These are phyloP conservation scores for Venturiaceae sp. DNA, from an alignment of 2,329 filamentous ascomycete species.

Conservation along the genomic window DNA sequence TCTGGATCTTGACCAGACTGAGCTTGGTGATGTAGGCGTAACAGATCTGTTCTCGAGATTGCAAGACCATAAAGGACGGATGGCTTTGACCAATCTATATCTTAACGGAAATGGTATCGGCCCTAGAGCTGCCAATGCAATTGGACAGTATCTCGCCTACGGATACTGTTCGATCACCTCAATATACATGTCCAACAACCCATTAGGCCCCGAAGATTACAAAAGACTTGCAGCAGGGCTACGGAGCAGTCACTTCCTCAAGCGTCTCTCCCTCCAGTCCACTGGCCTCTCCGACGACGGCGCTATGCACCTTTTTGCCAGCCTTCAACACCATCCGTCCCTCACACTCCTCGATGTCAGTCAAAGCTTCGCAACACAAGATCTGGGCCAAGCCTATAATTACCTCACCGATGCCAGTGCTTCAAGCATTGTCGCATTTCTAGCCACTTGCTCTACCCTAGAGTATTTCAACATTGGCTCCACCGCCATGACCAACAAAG, in stretches of 20 bases:
- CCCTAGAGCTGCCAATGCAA: slow-evolving; percentile 15
- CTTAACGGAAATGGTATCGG: slow-evolving; percentile 23
- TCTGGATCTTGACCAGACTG: slow-evolving; percentile 44
- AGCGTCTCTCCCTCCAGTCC: slow-evolving; percentile 30
- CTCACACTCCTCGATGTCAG: slow-evolving; percentile 30
- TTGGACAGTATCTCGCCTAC: slow-evolving; percentile 17
- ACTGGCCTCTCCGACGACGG: slow-evolving; percentile 33
- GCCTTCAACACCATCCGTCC: slow-evolving; percentile 20
- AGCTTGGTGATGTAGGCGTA: slow-evolving; percentile 39
- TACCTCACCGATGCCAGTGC: slow-evolving; percentile 32
- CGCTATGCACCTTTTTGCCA: slow-evolving; percentile 26
- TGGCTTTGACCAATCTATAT: slow-evolving; percentile 21
- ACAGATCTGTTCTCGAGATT: slow-evolving; percentile 32
- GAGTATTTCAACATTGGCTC: slow-evolving; percentile 34
- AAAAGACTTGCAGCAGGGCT: slow-evolving; percentile 17
- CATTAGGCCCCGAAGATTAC: slow-evolving; percentile 18
- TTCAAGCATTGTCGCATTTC: slow-evolving; percentile 22
- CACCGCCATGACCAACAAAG: slow-evolving; percentile 17
- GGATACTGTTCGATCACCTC: slow-evolving; percentile 19
- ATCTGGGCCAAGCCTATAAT: slow-evolving; percentile 30
- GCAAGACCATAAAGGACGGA: slow-evolving; percentile 17
- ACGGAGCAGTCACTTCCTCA: slow-evolving; percentile 13
- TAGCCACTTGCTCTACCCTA: slow-evolving; percentile 23
- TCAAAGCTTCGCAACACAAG: slow-evolving; percentile 37
- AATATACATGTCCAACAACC: slow-evolving; percentile 23